phyloP scores from a whole-genome alignment of 371 early-diverging fungal species.

The Mucor sp. region DNA sequence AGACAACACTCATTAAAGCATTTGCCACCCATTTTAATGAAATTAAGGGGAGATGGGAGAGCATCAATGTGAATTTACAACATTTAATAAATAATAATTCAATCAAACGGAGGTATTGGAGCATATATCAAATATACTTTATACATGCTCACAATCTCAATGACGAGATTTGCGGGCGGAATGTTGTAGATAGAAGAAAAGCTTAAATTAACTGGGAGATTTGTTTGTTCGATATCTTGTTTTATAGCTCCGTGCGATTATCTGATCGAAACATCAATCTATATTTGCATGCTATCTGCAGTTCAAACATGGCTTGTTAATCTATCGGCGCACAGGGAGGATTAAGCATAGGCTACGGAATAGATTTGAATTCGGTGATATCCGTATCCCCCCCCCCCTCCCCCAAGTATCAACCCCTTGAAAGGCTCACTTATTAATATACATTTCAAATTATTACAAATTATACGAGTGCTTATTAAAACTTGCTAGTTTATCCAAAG shows the following conservation, averaged over 20 bases:
- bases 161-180: background rate
- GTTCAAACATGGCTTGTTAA: background rate
- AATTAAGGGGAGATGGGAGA: background rate
- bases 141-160: background rate
- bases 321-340: background rate
- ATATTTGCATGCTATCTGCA: background rate
- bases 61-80: too few species aligned
- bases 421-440: background rate
- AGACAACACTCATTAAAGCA: background rate
- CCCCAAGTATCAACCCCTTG: background rate
- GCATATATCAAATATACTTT: background rate
- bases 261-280: background rate
- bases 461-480: background rate
- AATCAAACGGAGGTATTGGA: background rate
- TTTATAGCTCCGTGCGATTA: background rate
- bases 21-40: background rate
- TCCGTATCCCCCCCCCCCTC: background rate
- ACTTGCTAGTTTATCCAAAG: background rate
- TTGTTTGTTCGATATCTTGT: background rate
- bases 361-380: background rate
- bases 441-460: background rate
- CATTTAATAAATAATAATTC: background rate
- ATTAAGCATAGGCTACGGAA: conserved; percentile 1
- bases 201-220: background rate
- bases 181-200: background rate